Conservation (phyloP, 2,329 filamentous ascomycete genomes). For the Chalaropsis ovoidea region DNA sequence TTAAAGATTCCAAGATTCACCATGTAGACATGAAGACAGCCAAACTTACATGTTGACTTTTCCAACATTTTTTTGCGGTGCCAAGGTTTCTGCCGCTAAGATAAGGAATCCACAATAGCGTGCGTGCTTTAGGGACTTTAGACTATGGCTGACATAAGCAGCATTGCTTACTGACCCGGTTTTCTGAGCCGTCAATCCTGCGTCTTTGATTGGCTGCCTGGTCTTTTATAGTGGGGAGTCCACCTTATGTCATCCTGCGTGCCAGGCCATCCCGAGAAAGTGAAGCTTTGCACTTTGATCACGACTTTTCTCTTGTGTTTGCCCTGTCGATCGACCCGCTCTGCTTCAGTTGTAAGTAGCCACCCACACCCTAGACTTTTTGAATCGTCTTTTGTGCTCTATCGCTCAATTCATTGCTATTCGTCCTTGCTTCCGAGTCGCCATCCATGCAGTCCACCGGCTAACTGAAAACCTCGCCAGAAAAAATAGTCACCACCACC, state of each 20-base stretch:
- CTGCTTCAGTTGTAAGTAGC: constrained; percentile 15
- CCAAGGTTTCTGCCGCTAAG: constrained; percentile 12
- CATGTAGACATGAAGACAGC: not conserved
- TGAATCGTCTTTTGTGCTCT: too few relatives aligned
- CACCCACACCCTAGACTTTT: not conserved
- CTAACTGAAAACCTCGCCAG: constrained; percentile 2
- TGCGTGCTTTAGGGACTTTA: not conserved
- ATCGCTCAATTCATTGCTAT: not conserved
- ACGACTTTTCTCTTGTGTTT: constrained; percentile 6
- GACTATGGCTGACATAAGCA: not conserved
- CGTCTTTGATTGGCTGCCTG: constrained; percentile 14
- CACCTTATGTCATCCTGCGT: constrained; percentile 14
- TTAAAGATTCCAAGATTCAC: not conserved
- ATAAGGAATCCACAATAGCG: not conserved
- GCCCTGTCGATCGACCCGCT: constrained; percentile 3
- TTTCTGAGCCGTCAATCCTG: not conserved
- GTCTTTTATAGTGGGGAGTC: constrained; percentile 12
- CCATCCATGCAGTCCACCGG: not conserved
- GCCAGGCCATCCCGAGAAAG: constrained; percentile 9
- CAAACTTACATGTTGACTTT: not conserved
- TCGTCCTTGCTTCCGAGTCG: not conserved
- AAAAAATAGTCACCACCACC: constrained; percentile 27
- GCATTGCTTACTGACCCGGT: too few relatives aligned
- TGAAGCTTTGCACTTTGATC: constrained; percentile 15
- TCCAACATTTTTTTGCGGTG: constrained; percentile 23